Evolutionary conservation across 2,329 filamentous ascomycete genomes (phyloP).

Genomic region (Fusarium domesticum): DNA sequence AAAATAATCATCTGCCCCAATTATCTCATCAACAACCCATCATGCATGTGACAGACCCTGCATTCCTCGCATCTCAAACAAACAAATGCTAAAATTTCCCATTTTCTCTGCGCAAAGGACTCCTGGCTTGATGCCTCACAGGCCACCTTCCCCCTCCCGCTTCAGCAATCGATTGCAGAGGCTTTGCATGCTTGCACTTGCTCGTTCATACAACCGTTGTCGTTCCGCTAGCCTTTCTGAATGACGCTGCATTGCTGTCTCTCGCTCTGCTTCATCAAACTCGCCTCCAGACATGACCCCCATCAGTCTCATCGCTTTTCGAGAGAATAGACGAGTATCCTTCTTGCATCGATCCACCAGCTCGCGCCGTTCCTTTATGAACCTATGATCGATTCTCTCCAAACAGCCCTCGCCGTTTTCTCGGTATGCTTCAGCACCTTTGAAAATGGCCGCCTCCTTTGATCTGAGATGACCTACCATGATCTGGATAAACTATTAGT

Average conservation of each 20-base stretch:
- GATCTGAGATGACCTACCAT: conserved; percentile 23
- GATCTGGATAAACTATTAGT: conserved; percentile 21
- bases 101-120: too few relatives aligned
- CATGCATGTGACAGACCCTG: background rate
- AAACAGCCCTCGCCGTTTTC: conserved; percentile 21
- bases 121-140: too few relatives aligned
- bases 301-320: conserved; percentile 5
- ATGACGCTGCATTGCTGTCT: conserved; percentile 6
- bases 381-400: conserved; percentile 21
- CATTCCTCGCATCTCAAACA: conserved; percentile 1
- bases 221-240: conserved; percentile 14
- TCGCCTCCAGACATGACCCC: conserved; percentile 10
- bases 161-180: too few relatives aligned
- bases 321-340: conserved; percentile 20
- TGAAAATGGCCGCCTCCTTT: conserved; percentile 21
- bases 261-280: conserved; percentile 2
- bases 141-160: too few relatives aligned
- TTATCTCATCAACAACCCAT: background rate
- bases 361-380: conserved; percentile 16
- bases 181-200: conserved; percentile 19
- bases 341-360: conserved; percentile 16
- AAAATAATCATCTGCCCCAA: background rate
- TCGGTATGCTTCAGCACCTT: conserved; percentile 22
- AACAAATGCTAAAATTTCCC: background rate
- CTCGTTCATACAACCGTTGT: conserved; percentile 16